Conservation (phyloP, 2,329 filamentous ascomycete genomes). For the Claviceps capensis region DNA sequence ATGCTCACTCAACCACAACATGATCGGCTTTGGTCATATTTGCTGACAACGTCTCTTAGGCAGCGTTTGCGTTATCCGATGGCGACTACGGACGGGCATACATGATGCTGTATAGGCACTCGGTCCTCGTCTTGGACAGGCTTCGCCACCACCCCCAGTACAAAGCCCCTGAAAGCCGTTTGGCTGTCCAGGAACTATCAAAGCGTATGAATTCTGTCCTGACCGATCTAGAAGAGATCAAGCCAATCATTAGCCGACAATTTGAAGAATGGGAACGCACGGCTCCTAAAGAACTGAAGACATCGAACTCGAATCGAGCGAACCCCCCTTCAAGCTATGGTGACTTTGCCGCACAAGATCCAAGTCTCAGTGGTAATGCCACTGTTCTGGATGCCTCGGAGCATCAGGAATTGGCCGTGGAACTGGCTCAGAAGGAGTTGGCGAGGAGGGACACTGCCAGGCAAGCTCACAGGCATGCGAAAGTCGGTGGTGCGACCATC, state of each 20-base stretch:
- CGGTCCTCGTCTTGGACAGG: conserved; percentile 65
- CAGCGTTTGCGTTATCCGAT: conserved; percentile 71
- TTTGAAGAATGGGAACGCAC: conserved; percentile 54
- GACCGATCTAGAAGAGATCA: conserved; percentile 60
- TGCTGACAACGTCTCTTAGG: conserved; percentile 35
- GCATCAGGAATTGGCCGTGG: conserved; percentile 62
- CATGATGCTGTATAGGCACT: conserved; percentile 80
- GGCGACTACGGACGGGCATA: conserved; percentile 81
- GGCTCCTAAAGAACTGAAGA: conserved; percentile 24
- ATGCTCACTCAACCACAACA: background rate
- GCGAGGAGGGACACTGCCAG: conserved; percentile 49
- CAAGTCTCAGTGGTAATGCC: conserved; percentile 41
- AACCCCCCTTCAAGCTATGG: conserved; percentile 24
- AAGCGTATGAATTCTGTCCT: conserved; percentile 45
- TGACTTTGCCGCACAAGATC: conserved; percentile 41
- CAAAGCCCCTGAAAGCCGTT: conserved; percentile 49
- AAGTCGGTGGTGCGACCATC: conserved; percentile 5
- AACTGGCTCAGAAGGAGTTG: conserved; percentile 61
- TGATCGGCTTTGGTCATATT: background rate
- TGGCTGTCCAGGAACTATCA: conserved; percentile 40
- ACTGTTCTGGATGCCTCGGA: conserved; percentile 56
- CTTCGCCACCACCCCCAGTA: conserved; percentile 65
- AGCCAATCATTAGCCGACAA: conserved; percentile 60
- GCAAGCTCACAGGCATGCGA: conserved; percentile 39
- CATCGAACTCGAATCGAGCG: conserved; percentile 8